phyloP scores from a whole-genome alignment of 2,329 filamentous ascomycete species.

The Aspergillus sp. region DNA sequence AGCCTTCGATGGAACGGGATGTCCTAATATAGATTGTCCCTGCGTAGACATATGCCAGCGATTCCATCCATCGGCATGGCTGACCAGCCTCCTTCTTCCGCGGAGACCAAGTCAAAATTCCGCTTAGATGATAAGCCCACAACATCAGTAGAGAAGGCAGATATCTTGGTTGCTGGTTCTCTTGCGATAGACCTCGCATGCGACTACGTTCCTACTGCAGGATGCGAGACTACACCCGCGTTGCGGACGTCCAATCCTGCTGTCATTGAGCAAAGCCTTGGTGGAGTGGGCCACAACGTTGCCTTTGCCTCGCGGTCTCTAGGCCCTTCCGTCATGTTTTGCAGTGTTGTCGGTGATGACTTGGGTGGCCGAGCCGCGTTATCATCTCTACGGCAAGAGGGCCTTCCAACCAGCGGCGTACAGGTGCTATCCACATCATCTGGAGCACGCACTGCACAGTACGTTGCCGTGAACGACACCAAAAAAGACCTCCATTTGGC shows the following conservation, averaged over 20 bases:
- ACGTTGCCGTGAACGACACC: slow-evolving; percentile 82
- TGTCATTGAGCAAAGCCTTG: slow-evolving; percentile 75
- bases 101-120: slow-evolving; percentile 19
- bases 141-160: slow-evolving; percentile 41
- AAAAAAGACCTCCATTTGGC: slow-evolving; percentile 83
- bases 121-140: slow-evolving; percentile 8
- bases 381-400: slow-evolving; percentile 58
- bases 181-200: slow-evolving; percentile 86
- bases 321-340: slow-evolving; percentile 67
- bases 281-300: slow-evolving; percentile 90
- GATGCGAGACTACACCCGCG: slow-evolving; percentile 35
- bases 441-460: slow-evolving; percentile 76
- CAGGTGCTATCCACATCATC: slow-evolving; percentile 53
- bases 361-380: slow-evolving; percentile 72
- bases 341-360: slow-evolving; percentile 80
- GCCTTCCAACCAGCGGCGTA: slow-evolving; percentile 66
- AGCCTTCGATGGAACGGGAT: slow-evolving; percentile 23
- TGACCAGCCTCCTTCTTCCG: slow-evolving; percentile 21
- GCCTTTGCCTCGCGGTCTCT: slow-evolving; percentile 77
- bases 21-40: slow-evolving; percentile 35
- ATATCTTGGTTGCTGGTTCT: slow-evolving; percentile 87
- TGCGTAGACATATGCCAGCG: slow-evolving; percentile 39
- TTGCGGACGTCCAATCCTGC: slow-evolving; percentile 85
- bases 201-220: slow-evolving; percentile 62
- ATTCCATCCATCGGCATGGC: slow-evolving; percentile 24